phyloP scores from a whole-genome alignment of 2,329 filamentous ascomycete genomes.

The Fusarium equiseti region DNA sequence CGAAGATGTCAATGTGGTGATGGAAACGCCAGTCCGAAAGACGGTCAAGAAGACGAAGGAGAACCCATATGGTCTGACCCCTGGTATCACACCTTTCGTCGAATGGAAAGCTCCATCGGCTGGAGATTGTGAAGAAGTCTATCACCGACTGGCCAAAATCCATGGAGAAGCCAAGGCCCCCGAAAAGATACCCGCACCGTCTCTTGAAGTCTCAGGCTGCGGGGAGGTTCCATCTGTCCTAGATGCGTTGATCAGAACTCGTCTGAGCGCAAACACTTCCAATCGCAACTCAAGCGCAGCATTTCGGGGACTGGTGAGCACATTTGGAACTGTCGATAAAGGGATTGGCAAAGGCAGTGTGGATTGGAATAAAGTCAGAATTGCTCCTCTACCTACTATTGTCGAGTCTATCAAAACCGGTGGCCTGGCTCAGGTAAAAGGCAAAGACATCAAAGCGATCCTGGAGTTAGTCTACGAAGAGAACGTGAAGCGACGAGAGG shows the following conservation, averaged over 20 bases:
- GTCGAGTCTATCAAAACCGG: constrained; percentile 70
- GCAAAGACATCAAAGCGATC: constrained; percentile 46
- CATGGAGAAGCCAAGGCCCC: constrained; percentile 45
- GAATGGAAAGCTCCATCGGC: constrained; percentile 43
- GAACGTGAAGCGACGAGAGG: constrained; percentile 41
- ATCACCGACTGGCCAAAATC: constrained; percentile 38
- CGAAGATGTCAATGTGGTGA: constrained; percentile 1
- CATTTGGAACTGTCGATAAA: constrained; percentile 42
- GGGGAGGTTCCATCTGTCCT: constrained; percentile 47
- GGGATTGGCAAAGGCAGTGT: constrained; percentile 47
- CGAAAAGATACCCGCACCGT: constrained; percentile 46
- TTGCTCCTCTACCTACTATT: constrained; percentile 60
- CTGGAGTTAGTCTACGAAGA: constrained; percentile 45
- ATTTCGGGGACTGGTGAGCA: constrained; percentile 44
- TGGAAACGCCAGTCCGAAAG: constrained; percentile 30
- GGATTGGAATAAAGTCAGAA: constrained; percentile 46
- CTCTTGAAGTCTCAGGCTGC: constrained; percentile 46
- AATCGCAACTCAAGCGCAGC: constrained; percentile 46
- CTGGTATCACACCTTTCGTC: constrained; percentile 46
- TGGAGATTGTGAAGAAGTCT: constrained; percentile 43
- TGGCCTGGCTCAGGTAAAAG: constrained; percentile 45
- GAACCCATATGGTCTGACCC: constrained; percentile 47
- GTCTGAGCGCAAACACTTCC: constrained; percentile 46
- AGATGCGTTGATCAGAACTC: constrained; percentile 46
- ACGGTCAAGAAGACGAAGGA: constrained; percentile 42